These are phyloP conservation scores for Alternaria panax DNA, from an alignment of 2,329 filamentous ascomycete species.

Conservation along the genomic window DNA sequence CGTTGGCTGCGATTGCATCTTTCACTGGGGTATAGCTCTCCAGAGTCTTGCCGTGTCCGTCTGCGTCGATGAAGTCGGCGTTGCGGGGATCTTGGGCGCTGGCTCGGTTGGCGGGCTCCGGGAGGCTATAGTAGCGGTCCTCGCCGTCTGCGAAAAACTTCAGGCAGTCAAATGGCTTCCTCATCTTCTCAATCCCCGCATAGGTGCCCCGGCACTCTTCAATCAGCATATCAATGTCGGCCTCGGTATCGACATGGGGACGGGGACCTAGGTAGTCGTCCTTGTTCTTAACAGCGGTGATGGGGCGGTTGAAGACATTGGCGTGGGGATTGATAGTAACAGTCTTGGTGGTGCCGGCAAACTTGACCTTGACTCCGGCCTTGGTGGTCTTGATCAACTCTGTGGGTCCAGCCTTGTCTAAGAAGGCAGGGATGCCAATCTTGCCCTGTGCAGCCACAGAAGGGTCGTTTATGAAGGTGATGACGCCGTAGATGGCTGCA, in stretches of 20 bases:
- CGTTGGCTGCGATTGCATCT: conserved; percentile 48
- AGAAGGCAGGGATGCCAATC: conserved; percentile 52
- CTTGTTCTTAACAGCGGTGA: conserved; percentile 58
- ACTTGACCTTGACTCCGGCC: conserved; percentile 53
- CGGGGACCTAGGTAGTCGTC: conserved; percentile 62
- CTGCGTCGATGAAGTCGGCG: conserved; percentile 54
- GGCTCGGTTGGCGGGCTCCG: conserved; percentile 50
- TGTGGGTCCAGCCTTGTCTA: conserved; percentile 52
- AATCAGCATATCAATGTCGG: conserved; percentile 60
- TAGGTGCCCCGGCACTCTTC: conserved; percentile 62
- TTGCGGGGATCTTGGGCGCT: conserved; percentile 53
- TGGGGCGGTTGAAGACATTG: conserved; percentile 63
- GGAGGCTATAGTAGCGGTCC: conserved; percentile 60
- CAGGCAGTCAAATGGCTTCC: conserved; percentile 61
- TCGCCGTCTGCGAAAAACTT: conserved; percentile 59
- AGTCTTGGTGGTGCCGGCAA: conserved; percentile 51
- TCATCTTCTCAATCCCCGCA: conserved; percentile 62
- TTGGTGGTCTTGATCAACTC: conserved; percentile 53
- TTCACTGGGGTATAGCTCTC: conserved; percentile 48
- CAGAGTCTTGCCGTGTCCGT: conserved; percentile 52
- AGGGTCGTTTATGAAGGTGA: conserved; percentile 53
- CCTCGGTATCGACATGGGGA: conserved; percentile 62
- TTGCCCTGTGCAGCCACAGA: conserved; percentile 50
- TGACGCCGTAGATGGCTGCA: conserved; percentile 51
- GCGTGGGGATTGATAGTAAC: conserved; percentile 60